These are phyloP conservation scores for Pezizomycotina sp. DNA, from an alignment of 2,329 filamentous ascomycete species.

Conservation along the genomic window DNA sequence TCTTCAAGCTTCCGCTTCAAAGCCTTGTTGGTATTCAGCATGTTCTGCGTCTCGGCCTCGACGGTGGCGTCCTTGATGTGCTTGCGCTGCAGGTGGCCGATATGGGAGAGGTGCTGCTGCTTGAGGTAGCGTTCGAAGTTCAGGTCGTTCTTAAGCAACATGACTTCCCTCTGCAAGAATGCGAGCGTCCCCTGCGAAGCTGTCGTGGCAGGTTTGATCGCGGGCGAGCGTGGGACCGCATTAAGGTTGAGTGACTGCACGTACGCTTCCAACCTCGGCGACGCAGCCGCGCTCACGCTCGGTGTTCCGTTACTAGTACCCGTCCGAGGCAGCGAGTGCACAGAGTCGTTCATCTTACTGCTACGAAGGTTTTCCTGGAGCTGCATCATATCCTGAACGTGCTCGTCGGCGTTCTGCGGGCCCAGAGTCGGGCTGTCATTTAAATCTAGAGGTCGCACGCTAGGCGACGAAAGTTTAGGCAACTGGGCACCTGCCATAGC, in stretches of 20 bases:
- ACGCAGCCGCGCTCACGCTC: slow-evolving; percentile 21
- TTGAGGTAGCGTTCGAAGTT: slow-evolving; percentile 74
- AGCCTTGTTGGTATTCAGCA: slow-evolving; percentile 59
- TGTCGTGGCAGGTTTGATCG: slow-evolving; percentile 24
- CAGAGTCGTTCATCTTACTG: slow-evolving; percentile 14
- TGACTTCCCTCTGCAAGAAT: slow-evolving; percentile 55
- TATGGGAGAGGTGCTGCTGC: slow-evolving; percentile 65
- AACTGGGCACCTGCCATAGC: too few relatives aligned
- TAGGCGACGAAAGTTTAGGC: too few relatives aligned
- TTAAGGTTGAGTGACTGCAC: slow-evolving; percentile 26
- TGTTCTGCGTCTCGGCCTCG: slow-evolving; percentile 66
- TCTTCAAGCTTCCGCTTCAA: slow-evolving; percentile 58
- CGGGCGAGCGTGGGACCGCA: slow-evolving; percentile 23
- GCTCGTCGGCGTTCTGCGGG: slow-evolving; percentile 34
- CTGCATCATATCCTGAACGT: slow-evolving; percentile 44
- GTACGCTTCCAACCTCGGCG: slow-evolving; percentile 25
- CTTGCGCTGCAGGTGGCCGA: slow-evolving; percentile 58
- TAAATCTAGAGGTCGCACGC: slow-evolving; percentile 30
- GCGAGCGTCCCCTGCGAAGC: slow-evolving; percentile 31
- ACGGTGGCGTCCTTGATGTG: slow-evolving; percentile 61
- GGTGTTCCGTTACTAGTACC: too few relatives aligned
- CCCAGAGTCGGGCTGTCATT: slow-evolving; percentile 48
- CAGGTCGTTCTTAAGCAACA: slow-evolving; percentile 60
- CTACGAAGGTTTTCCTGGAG: slow-evolving; percentile 43
- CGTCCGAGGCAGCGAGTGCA: slow-evolving; percentile 12